Evolutionary conservation across 345 rosid genomes (phyloP), one percentile per base, ranked within the genome.

Genomic region (Populus deltoides): DNA sequence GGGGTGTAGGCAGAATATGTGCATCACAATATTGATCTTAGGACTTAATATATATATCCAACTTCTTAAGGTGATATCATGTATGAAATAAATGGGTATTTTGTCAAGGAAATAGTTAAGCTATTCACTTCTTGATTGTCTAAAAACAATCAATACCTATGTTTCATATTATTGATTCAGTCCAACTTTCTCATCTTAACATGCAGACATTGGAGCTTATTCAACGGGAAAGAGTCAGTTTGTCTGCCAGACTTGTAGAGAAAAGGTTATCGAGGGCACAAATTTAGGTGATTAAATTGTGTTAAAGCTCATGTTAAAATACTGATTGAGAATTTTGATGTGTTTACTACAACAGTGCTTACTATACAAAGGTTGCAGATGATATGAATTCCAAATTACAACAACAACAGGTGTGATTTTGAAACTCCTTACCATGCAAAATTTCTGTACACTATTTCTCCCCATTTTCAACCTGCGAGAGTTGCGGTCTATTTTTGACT

Each of bases 161-260:
- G 4, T 57, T 36, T 51, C 51, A 71, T 49, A 49, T 63, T 33
- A 22, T 71, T 65, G 33, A 55, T 67, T 39, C 43, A 10, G 38
- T 66, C 25, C 51, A 45, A 53, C 36, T 10, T 41, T 24, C 53
- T 9, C 35, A 67, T 70, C 16, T 73, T 70, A 25, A 51, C 45
- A 27, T 77, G 43, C 81, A 92, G 96, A 89, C 90, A 24, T 8
- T 89, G 86, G 92, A 83, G 85, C 93, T 89, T 75, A 81, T 92
- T 70, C 83, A 82, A 74, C 93, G 86, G 82, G 90, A 94, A 80
- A 86, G 86, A 69, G 79, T 76, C 75, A 87, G 84, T 79, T 61
- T 89, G 74, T 83, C 83, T 79, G 80, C 89, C 55, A 90, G 89
- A 83, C 70, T 90, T 66, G 41, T 49, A 18, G 86, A 74, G 59